phyloP scores from a whole-genome alignment of 441 rosid genomes.

The Euphorbia schlechtendalii region DNA sequence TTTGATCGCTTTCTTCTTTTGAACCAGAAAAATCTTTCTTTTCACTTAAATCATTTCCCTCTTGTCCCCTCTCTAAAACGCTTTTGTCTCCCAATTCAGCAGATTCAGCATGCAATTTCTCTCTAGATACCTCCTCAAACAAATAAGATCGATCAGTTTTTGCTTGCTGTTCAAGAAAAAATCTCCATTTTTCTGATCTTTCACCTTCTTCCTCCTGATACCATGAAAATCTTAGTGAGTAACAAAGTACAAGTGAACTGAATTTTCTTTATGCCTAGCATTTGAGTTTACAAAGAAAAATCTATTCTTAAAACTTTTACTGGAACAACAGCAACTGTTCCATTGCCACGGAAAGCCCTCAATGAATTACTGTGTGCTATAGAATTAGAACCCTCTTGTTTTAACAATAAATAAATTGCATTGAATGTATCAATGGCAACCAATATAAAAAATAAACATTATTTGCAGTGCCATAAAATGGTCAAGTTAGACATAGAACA shows the following conservation, averaged over 20 bases:
- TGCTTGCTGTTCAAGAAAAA: slow-evolving; percentile 57
- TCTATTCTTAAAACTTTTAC: too few species aligned
- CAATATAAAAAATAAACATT: too few species aligned
- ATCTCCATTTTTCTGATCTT: slow-evolving; percentile 86
- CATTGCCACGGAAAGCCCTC: neutral
- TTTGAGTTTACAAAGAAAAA: too few species aligned
- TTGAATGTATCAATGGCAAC: neutral
- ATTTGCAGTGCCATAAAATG: neutral
- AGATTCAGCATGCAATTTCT: slow-evolving; percentile 27
- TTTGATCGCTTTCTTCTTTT: slow-evolving; percentile 22
- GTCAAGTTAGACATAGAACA: neutral
- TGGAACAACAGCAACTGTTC: neutral
- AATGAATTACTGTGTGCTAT: too few species aligned
- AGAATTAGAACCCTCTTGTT: neutral
- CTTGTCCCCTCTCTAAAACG: slow-evolving; percentile 26
- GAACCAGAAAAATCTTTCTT: slow-evolving; percentile 28
- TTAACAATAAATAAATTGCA: neutral
- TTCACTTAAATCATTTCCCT: slow-evolving; percentile 34
- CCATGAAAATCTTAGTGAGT: slow-evolving; percentile 16
- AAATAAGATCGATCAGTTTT: slow-evolving; percentile 41
- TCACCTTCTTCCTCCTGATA: slow-evolving; percentile 96
- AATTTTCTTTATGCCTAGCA: too few species aligned
- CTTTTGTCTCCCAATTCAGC: slow-evolving; percentile 18
- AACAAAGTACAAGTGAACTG: too few species aligned
- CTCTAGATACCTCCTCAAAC: slow-evolving; percentile 32